Evolutionary conservation across 2,329 filamentous ascomycete genomes (phyloP).

Genomic region (Apiospora arundinis): DNA sequence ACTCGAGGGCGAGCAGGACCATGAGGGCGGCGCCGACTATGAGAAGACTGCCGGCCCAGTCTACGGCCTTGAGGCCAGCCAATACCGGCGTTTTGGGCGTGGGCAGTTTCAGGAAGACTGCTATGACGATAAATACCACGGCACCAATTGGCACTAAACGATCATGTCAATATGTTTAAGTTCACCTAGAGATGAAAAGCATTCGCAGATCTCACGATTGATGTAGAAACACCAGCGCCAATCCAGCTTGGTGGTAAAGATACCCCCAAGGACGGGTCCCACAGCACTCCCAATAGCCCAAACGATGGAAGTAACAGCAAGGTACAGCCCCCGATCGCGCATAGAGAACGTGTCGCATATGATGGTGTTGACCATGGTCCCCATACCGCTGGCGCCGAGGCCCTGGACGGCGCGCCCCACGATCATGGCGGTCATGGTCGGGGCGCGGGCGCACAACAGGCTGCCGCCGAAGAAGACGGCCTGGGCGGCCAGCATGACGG

Average conservation of each 20-base stretch:
- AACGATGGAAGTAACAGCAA: neutral
- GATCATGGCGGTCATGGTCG: constrained; percentile 40
- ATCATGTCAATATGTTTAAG: neutral
- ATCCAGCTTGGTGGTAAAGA: constrained; percentile 21
- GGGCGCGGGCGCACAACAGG: constrained; percentile 43
- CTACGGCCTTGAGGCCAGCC: constrained; percentile 66
- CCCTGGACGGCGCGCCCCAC: constrained; percentile 45
- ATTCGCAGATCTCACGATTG: constrained; percentile 45
- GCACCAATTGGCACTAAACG: constrained; percentile 54
- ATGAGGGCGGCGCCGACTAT: constrained; percentile 72
- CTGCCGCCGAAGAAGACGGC: constrained; percentile 46
- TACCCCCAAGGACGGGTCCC: constrained; percentile 7
- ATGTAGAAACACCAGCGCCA: constrained; percentile 34
- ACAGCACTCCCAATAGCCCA: neutral
- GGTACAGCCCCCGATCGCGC: neutral
- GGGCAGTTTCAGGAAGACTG: constrained; percentile 70
- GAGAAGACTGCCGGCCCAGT: constrained; percentile 65
- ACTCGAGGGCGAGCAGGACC: constrained; percentile 71
- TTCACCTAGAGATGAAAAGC: neutral
- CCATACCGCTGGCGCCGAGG: constrained; percentile 43
- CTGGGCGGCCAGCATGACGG: constrained; percentile 40
- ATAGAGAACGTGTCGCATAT: constrained; percentile 4
- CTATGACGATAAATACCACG: constrained; percentile 61
- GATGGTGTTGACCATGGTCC: constrained; percentile 20
- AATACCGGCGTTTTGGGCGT: constrained; percentile 68